A percentile compares a stretch with the other conserved stretches of the same genome.
These are phyloP conservation scores for Skeletonema menzelii DNA, from an alignment of 108 stramenopile genomes.

Conservation along the genomic window DNA sequence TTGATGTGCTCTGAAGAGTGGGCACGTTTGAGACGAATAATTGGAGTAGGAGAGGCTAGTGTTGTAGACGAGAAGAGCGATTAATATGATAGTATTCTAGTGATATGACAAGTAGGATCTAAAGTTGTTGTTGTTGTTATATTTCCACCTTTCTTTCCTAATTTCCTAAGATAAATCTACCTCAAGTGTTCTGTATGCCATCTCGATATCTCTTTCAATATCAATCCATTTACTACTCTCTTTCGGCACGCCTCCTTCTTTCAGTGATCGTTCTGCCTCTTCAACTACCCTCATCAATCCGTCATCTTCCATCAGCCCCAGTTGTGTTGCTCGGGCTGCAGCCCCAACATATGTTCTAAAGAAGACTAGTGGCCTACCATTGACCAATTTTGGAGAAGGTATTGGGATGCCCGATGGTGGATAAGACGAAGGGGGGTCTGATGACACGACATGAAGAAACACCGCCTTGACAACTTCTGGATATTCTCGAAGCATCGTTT, in stretches of 20 bases:
- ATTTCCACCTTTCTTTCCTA: neutral
- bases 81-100: neutral
- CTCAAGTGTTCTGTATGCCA: slow-evolving; percentile 46
- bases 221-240: slow-evolving; percentile 76
- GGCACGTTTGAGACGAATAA: neutral
- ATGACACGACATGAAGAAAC: slow-evolving; percentile 88
- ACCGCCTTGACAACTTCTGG: slow-evolving; percentile 91
- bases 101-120: neutral
- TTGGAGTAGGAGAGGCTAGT: slow-evolving; percentile 25
- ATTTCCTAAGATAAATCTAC: slow-evolving; percentile 14
- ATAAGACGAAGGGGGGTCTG: slow-evolving; percentile 42
- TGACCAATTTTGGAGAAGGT: slow-evolving; percentile 76
- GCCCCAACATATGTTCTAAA: slow-evolving; percentile 96
- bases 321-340: slow-evolving; percentile 74
- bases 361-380: slow-evolving; percentile 88
- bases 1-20: slow-evolving; percentile 40
- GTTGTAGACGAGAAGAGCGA: slow-evolving; percentile 9
- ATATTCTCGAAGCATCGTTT: slow-evolving; percentile 88
- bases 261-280: slow-evolving; percentile 55
- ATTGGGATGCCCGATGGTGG: slow-evolving; percentile 37
- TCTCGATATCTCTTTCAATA: slow-evolving; percentile 55
- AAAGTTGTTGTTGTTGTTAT: neutral
- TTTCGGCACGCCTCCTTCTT: slow-evolving; percentile 41
- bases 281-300: slow-evolving; percentile 80
- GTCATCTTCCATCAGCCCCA: slow-evolving; percentile 80